Percentiles rank a stretch among this genome's conserved stretches.
These are phyloP conservation scores for Irpex sp. DNA, from an alignment of 1,284 basidiomycete species.

Conservation along the genomic window DNA sequence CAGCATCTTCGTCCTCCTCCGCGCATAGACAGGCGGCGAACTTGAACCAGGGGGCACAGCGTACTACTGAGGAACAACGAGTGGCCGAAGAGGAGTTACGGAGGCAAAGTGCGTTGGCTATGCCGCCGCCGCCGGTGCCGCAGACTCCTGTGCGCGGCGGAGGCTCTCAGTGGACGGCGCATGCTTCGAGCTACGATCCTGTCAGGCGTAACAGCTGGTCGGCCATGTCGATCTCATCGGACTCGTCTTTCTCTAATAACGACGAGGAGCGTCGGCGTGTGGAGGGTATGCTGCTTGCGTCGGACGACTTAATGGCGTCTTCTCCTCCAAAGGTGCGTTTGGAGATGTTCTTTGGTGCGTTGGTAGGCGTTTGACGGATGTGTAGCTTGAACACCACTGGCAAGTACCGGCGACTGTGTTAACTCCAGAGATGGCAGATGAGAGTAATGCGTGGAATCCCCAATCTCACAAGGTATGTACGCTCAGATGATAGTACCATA, in stretches of 20 bases:
- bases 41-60: not conserved
- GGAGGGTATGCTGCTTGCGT: not conserved
- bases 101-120: not conserved
- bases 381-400: not conserved
- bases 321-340: not conserved
- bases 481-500: not conserved
- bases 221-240: not conserved
- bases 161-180: not conserved
- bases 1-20: not conserved
- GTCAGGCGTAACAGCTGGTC: not conserved
- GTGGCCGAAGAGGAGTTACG: not conserved
- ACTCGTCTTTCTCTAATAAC: not conserved
- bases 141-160: not conserved
- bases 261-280: not conserved
- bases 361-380: not conserved
- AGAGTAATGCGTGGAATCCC: not conserved
- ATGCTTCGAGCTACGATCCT: not conserved
- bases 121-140: not conserved
- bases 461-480: not conserved
- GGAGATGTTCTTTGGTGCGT: not conserved
- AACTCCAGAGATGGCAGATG: not conserved
- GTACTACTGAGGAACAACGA: not conserved
- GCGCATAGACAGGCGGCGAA: not conserved
- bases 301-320: not conserved
- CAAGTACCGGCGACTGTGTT: not conserved